Evolutionary conservation across 192 early-diverging fungal species (phyloP).

Genomic region (Coemansia sp.): DNA sequence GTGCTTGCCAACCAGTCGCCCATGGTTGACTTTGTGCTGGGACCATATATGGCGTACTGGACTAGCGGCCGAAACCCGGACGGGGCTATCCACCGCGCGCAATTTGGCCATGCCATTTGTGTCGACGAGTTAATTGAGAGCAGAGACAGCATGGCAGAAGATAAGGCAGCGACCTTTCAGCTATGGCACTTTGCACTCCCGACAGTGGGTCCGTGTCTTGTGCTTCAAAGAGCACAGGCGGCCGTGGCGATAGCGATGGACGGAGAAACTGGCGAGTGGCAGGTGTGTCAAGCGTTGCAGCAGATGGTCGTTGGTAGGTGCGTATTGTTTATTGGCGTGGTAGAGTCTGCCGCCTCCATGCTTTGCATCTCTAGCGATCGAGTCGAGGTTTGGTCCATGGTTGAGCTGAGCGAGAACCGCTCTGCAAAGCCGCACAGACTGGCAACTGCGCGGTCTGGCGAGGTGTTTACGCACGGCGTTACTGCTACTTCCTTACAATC

Average conservation of each 20-base stretch:
- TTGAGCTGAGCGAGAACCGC: background rate
- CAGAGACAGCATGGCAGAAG: background rate
- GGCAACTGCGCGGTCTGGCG: background rate
- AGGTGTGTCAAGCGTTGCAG: conserved; percentile 9
- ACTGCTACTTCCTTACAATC: background rate
- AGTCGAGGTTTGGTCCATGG: conserved; percentile 4
- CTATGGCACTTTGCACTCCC: conserved; percentile 23
- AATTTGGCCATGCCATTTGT: conserved; percentile 24
- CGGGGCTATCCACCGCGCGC: conserved; percentile 20
- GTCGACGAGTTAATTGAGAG: conserved; percentile 3
- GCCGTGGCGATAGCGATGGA: conserved; percentile 6
- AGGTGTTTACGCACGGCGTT: conserved; percentile 37
- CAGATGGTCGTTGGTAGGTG: background rate
- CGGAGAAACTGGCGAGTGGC: conserved; percentile 20
- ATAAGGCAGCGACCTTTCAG: conserved; percentile 2
- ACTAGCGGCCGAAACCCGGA: conserved; percentile 14
- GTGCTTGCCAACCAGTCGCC: conserved; percentile 40
- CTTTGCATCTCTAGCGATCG: conserved; percentile 20
- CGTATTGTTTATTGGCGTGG: conserved; percentile 15
- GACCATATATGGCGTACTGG: conserved; percentile 11
- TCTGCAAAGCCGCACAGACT: background rate
- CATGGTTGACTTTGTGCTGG: conserved; percentile 21
- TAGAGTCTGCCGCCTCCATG: conserved; percentile 1
- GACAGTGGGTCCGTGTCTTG: background rate
- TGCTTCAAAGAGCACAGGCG: background rate